phyloP scores from a whole-genome alignment of 163 green algal species.

The Scenedesmus sp. region DNA sequence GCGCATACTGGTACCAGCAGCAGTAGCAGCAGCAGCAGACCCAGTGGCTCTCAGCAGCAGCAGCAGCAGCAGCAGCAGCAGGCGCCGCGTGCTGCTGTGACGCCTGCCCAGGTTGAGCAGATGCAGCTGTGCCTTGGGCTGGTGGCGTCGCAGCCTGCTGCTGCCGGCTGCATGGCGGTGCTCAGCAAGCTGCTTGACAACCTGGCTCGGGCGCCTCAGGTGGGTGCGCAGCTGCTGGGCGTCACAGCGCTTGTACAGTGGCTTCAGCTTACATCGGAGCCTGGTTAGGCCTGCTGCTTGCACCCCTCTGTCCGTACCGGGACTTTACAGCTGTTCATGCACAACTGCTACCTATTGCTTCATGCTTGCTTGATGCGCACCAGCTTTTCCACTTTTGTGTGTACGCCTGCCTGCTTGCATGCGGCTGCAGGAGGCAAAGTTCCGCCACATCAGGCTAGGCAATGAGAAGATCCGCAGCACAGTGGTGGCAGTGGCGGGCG shows the following conservation, averaged over 20 bases:
- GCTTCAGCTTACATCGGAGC: no score
- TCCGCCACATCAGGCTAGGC: constrained; percentile 63
- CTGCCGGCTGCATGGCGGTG: constrained; percentile 37
- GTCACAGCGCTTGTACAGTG: background rate
- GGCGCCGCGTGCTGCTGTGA: background rate
- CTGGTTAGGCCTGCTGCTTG: no score
- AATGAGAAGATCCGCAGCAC: constrained; percentile 62
- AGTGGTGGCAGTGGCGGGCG: constrained; percentile 62
- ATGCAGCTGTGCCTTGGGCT: constrained; percentile 41
- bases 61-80: background rate
- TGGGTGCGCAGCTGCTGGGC: background rate
- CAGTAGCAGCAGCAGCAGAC: background rate
- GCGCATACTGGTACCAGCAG: background rate
- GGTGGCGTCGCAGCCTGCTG: constrained; percentile 24
- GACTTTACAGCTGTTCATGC: background rate
- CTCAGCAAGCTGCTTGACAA: constrained; percentile 67
- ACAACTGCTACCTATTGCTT: background rate
- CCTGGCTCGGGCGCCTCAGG: constrained; percentile 63
- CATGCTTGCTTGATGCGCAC: background rate
- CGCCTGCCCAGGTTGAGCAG: constrained; percentile 18
- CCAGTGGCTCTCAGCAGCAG: background rate
- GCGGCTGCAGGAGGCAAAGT: constrained; percentile 22
- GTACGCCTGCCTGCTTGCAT: background rate
- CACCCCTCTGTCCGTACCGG: no score
- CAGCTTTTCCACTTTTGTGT: no score